Conservation (phyloP, 257 asterid species). For the Parsonsia alboflavescens region DNA sequence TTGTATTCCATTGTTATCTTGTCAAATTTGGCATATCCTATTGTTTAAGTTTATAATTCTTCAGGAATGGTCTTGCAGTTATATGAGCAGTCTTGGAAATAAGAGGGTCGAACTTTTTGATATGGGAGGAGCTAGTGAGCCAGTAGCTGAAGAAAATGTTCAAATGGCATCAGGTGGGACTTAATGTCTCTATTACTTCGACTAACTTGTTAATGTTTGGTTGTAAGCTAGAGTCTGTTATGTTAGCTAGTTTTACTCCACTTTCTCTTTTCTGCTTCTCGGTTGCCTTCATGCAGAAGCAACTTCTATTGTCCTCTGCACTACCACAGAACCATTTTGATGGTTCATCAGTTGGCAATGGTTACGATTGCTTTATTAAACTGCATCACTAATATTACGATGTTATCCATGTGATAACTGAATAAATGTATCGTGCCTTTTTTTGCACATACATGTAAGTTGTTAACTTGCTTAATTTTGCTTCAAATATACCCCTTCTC, state of each 20-base stretch:
- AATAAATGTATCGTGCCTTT: background rate
- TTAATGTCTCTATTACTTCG: constrained; percentile 6
- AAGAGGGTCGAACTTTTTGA: constrained; percentile 96
- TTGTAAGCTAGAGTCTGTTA: background rate
- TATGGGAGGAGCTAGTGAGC: constrained; percentile 75
- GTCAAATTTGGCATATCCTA: background rate
- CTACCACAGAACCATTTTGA: background rate
- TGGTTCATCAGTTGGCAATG: background rate
- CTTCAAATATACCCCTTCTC: background rate
- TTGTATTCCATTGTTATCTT: background rate
- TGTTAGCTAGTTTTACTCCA: background rate
- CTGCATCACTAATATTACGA: background rate
- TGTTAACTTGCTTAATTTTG: background rate
- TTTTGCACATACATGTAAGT: background rate
- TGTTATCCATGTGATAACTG: background rate
- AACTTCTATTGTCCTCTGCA: background rate
- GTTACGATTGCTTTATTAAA: background rate
- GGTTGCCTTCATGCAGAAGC: background rate
- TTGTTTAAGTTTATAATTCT: background rate
- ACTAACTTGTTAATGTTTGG: background rate
- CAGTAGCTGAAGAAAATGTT: constrained; percentile 80
- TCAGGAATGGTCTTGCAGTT: constrained; percentile 39
- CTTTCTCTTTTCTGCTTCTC: background rate
- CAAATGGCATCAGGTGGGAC: constrained; percentile 80
- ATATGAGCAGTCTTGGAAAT: constrained; percentile 88